Conservation (phyloP, 441 rosid species). For the Adansonia gregorii region DNA sequence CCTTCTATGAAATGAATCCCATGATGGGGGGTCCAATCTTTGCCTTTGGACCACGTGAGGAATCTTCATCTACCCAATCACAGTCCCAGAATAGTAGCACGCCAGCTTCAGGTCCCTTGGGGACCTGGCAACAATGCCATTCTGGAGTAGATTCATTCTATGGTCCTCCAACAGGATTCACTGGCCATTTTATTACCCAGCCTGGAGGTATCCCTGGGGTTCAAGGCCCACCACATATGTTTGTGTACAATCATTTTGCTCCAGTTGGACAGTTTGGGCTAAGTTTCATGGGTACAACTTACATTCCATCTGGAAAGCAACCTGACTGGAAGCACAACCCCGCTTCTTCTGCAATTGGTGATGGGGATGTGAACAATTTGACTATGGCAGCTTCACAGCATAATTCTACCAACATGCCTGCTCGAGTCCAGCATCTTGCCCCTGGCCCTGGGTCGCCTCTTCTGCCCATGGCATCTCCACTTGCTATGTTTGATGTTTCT, state of each 20-base stretch:
- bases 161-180: constrained; percentile 84
- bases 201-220: constrained; percentile 86
- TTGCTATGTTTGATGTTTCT: constrained; percentile 86
- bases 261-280: constrained; percentile 97
- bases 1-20: constrained; percentile 91
- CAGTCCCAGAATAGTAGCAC: constrained; percentile 73
- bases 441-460: constrained; percentile 71
- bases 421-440: constrained; percentile 79
- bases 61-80: constrained; percentile 63
- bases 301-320: constrained; percentile 90
- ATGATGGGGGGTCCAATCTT: constrained; percentile 85
- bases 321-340: constrained; percentile 95
- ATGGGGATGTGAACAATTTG: constrained; percentile 65
- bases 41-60: constrained; percentile 90
- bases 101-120: constrained; percentile 66
- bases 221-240: constrained; percentile 96
- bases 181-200: constrained; percentile 84
- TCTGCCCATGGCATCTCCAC: constrained; percentile 73
- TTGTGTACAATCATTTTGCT: constrained; percentile 95
- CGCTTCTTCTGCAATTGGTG: constrained; percentile 61
- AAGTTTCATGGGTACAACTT: constrained; percentile 95
- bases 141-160: constrained; percentile 90
- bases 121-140: constrained; percentile 80
- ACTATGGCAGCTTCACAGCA: constrained; percentile 60
- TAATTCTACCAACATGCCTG: constrained; percentile 59